Base-by-base conservation (phyloP, 306 rosid species). In the Arachis hypogaea region DNA sequence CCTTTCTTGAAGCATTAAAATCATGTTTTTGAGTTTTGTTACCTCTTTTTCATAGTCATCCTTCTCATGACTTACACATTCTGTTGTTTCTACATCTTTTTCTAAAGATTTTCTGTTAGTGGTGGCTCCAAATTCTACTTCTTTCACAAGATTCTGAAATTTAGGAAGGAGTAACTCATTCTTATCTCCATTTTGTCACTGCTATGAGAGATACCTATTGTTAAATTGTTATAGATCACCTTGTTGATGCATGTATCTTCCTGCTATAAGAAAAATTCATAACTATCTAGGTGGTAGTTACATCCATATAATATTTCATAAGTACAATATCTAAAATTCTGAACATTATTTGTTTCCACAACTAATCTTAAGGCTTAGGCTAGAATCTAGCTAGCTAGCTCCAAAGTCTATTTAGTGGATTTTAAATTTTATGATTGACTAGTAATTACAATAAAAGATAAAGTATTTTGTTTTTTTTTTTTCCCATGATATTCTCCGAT, bases 1-100 rank as follows among this genome's bases (percentile, higher is more conserved):
- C 71, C 90, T 89, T 71, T 88, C 98, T 72, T 78, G 85, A 82
- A 94, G 95, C 77, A 78, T 47, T 82, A 75, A 80, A 70, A 94
- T 76, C 81, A 76, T 85, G 81, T 77, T 80, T 72, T 79, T 84
- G 38, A 94, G 97, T 8, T 80, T 73, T 59, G 68, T 75, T 80
- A 88, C 75, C 82, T 94, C 97, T 61, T 73, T 84, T 66, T 82
- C 93, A 56, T 86, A 70, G 10, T 89, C 88, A 54, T 84, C 91
- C 52, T 74, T 76, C 63, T 85, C 93, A 38, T 49, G 36, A 36
- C 61, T 82, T 47, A 71, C 63, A 62, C 52, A 83, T 7, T 76
- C 79, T 81, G 38, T 2, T 70, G 73, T 67, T 78, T 85, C 18
- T 18, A 18, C 18, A 18, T 18, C 18, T 18, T 18, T 18, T 18